Evolutionary conservation across 106 monocot genomes (phyloP).

Genomic region (Phalaenopsis equestris): DNA sequence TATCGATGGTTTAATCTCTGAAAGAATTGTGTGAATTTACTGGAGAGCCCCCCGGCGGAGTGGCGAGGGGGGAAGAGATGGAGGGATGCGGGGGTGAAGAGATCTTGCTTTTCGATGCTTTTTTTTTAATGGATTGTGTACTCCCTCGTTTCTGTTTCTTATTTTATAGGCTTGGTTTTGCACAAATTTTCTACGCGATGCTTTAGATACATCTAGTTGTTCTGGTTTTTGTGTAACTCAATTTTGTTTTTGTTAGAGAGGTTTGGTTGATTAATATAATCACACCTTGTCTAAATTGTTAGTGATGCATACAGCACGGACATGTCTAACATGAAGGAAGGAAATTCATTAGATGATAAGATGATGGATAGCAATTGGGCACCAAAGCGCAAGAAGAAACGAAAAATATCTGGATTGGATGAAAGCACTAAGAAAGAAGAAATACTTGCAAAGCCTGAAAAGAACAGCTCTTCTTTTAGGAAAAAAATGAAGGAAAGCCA

Average conservation of each 20-base stretch:
- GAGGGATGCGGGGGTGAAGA: no score
- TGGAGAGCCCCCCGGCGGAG: no score
- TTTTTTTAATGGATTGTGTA: neutral
- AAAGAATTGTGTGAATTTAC: neutral
- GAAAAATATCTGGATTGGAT: conserved; percentile 25
- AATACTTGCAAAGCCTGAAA: conserved; percentile 16
- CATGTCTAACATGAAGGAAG: conserved; percentile 18
- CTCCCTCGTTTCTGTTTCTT: neutral
- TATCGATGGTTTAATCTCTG: neutral
- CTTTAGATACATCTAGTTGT: neutral
- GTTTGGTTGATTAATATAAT: neutral
- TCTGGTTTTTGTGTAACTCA: neutral
- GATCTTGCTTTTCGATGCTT: neutral
- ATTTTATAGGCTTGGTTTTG: neutral
- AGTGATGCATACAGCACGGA: conserved; percentile 1
- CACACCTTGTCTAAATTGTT: neutral
- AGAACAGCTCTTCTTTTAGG: conserved; percentile 10
- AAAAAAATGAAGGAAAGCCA: conserved; percentile 21
- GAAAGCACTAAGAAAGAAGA: conserved; percentile 21
- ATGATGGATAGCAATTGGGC: conserved; percentile 68
- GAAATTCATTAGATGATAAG: conserved; percentile 33
- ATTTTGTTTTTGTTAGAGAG: neutral
- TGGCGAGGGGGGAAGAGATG: neutral
- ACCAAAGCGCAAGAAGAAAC: conserved; percentile 68
- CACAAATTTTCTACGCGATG: neutral